A percentile compares a stretch with the other conserved stretches of the same genome.
Evolutionary conservation across 345 rosid genomes (phyloP).

Genomic region (Euphorbia pulcherrima): DNA sequence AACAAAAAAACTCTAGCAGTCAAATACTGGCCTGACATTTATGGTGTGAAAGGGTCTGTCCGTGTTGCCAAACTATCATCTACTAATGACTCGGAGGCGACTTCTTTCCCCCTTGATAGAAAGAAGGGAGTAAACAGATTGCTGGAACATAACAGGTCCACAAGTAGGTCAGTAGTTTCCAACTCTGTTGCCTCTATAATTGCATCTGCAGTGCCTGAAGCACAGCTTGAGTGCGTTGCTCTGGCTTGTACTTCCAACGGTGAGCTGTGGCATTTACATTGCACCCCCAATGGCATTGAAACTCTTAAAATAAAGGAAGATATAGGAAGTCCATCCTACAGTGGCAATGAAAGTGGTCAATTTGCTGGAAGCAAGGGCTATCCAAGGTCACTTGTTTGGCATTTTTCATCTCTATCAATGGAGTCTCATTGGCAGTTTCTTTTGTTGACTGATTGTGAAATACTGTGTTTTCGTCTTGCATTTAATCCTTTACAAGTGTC

Average conservation of each 20-base stretch:
- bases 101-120: conserved; percentile 39
- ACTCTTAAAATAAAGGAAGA: conserved; percentile 36
- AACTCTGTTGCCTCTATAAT: conserved; percentile 63
- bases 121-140: conserved; percentile 34
- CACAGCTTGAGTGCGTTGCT: conserved; percentile 51
- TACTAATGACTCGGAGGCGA: conserved; percentile 38
- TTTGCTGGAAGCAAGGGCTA: conserved; percentile 50
- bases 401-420: conserved; percentile 30
- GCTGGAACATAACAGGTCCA: conserved; percentile 28
- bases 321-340: conserved; percentile 32
- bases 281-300: conserved; percentile 48
- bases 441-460: conserved; percentile 66
- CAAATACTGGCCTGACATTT: conserved; percentile 73
- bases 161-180: conserved; percentile 33
- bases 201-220: conserved; percentile 39
- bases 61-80: conserved; percentile 41
- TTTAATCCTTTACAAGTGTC: conserved; percentile 42
- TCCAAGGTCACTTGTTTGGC: conserved; percentile 77
- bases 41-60: conserved; percentile 36
- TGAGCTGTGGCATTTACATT: conserved; percentile 69
- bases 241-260: conserved; percentile 63
- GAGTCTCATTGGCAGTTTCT: conserved; percentile 54
- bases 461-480: conserved; percentile 53
- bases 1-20: conserved; percentile 54
- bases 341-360: conserved; percentile 34